Percentiles rank a stretch among this genome's conserved stretches.
Conservation (phyloP, 2,329 filamentous ascomycete genomes). For the Akanthomyces muscarius region DNA sequence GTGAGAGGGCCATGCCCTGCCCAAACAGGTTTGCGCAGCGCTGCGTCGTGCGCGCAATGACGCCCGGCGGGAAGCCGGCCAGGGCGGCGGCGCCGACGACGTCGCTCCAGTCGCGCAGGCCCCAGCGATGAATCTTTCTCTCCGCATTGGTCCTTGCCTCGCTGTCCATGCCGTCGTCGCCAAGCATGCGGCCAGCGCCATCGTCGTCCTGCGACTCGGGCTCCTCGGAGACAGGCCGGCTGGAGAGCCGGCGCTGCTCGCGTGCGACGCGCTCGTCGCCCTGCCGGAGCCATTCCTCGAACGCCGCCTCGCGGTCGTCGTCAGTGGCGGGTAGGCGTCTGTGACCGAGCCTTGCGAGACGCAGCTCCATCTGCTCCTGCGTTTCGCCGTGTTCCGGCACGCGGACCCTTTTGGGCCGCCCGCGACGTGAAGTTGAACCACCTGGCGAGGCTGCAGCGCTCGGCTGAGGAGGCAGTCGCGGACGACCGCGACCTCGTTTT, state of each 20-base stretch:
- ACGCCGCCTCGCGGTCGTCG: constrained; percentile 29
- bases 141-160: constrained; percentile 22
- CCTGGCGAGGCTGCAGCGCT: not conserved
- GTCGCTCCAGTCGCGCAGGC: constrained; percentile 76
- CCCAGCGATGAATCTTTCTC: constrained; percentile 33
- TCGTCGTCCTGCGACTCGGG: constrained; percentile 16
- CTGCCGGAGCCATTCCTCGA: constrained; percentile 32
- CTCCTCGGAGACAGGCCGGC: constrained; percentile 16
- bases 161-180: constrained; percentile 21
- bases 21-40: constrained; percentile 74
- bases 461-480: constrained; percentile 18
- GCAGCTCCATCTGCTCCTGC: constrained; percentile 41
- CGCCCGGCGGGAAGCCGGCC: constrained; percentile 61
- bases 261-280: constrained; percentile 28
- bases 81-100: constrained; percentile 75
- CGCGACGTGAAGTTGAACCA: constrained; percentile 25
- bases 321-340: constrained; percentile 26
- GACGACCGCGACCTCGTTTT: constrained; percentile 13
- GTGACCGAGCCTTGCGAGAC: constrained; percentile 43
- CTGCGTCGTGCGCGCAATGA: constrained; percentile 64
- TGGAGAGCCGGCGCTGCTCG: constrained; percentile 19
- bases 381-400: constrained; percentile 42
- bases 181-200: constrained; percentile 17
- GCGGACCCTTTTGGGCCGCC: constrained; percentile 39
- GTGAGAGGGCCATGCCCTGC: constrained; percentile 63